These are phyloP conservation scores for Gastroboletus turbinatus DNA, from an alignment of 1,284 basidiomycete genomes.

Conservation along the genomic window DNA sequence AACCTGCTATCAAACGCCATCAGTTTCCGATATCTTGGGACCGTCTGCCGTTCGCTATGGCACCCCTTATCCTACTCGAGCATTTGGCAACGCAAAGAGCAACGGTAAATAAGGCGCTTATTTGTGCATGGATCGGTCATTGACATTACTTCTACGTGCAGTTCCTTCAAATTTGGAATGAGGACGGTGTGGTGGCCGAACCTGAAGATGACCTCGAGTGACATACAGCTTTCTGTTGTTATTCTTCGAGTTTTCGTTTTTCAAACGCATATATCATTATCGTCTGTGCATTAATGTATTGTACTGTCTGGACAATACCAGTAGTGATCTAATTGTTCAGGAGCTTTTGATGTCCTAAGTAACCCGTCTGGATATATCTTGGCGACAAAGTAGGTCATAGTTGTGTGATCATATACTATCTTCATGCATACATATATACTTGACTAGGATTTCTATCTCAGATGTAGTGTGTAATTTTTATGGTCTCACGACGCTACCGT, in stretches of 20 bases:
- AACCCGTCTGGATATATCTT: neutral
- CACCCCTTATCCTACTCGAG: conserved; percentile 55
- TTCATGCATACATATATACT: neutral
- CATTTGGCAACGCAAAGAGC: conserved; percentile 59
- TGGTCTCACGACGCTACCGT: conserved; percentile 39
- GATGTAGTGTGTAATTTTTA: neutral
- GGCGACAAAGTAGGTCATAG: neutral
- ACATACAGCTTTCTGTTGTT: conserved; percentile 14
- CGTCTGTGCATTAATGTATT: conserved; percentile 27
- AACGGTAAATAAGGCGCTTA: conserved; percentile 43
- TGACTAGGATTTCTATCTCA: neutral
- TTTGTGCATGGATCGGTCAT: neutral
- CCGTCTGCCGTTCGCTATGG: conserved; percentile 63
- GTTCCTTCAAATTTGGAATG: conserved; percentile 81
- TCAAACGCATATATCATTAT: conserved; percentile 30
- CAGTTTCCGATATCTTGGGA: conserved; percentile 69
- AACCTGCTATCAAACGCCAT: conserved; percentile 64
- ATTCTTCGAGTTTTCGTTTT: neutral
- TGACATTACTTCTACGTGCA: conserved; percentile 29
- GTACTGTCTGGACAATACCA: conserved; percentile 19
- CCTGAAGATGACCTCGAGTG: conserved; percentile 51
- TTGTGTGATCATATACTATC: neutral
- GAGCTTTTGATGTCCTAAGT: neutral
- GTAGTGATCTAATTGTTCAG: conserved; percentile 12
- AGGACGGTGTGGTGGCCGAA: conserved; percentile 73